These are phyloP conservation scores for Teratosphaeria pseudoeucalypti DNA, from an alignment of 2,329 filamentous ascomycete species.

Conservation along the genomic window DNA sequence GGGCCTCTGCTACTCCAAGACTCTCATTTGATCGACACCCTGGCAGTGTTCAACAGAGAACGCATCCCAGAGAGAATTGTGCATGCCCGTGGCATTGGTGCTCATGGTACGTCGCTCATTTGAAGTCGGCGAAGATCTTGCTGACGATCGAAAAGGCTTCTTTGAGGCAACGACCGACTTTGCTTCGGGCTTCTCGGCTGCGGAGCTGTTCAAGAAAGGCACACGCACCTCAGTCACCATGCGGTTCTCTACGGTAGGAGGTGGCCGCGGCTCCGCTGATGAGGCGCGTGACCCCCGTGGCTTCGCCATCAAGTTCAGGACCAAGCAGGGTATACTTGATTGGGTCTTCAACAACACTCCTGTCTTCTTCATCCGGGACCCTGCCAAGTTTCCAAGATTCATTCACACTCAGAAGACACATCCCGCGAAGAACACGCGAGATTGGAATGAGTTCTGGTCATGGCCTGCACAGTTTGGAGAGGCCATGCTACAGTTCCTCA, in stretches of 20 bases:
- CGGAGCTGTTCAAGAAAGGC: conserved; percentile 55
- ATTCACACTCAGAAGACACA: not conserved
- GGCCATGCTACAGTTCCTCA: not conserved
- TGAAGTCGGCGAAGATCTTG: not conserved
- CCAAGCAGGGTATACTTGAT: conserved; percentile 43
- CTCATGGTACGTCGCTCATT: conserved; percentile 20
- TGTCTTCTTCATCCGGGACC: conserved; percentile 36
- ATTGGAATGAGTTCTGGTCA: conserved; percentile 29
- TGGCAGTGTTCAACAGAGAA: conserved; percentile 61
- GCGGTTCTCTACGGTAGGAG: conserved; percentile 67
- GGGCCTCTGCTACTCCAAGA: conserved; percentile 53
- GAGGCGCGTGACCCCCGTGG: conserved; percentile 40
- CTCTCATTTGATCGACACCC: conserved; percentile 54
- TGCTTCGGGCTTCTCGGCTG: conserved; percentile 27
- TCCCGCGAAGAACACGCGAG: conserved; percentile 14
- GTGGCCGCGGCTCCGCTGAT: conserved; percentile 38
- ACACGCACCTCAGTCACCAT: conserved; percentile 58
- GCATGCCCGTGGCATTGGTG: conserved; percentile 53
- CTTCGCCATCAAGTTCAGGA: conserved; percentile 43
- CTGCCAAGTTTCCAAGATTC: conserved; percentile 26
- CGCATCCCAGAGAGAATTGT: conserved; percentile 59
- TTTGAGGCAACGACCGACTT: conserved; percentile 45
- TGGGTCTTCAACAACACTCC: conserved; percentile 34
- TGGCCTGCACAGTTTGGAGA: not conserved
- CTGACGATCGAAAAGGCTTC: conserved; percentile 16